Percentiles rank a stretch among this genome's conserved stretches.
Conservation (phyloP, 2,329 filamentous ascomycete genomes). For the Gremmenia infestans region DNA sequence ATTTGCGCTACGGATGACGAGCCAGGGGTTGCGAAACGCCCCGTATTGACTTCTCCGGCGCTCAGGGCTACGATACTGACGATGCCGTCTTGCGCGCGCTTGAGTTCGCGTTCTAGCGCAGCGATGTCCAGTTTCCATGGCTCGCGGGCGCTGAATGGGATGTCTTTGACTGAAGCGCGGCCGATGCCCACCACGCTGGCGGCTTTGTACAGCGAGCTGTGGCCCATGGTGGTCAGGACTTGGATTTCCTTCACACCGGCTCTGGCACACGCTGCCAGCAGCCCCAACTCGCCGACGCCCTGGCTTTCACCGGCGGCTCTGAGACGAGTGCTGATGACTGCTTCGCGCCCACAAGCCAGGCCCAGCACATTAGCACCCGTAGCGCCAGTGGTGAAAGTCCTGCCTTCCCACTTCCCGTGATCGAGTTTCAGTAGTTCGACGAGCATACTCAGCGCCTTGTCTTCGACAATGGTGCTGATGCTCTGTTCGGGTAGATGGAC, state of each 20-base stretch:
- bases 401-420: constrained; percentile 57
- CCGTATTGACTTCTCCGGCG: constrained; percentile 86
- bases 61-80: constrained; percentile 78
- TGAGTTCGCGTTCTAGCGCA: constrained; percentile 56
- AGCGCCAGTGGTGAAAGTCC: constrained; percentile 72
- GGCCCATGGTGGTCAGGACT: constrained; percentile 74
- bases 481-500: constrained; percentile 77
- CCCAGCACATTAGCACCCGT: constrained; percentile 63
- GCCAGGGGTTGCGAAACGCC: constrained; percentile 64
- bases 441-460: constrained; percentile 64
- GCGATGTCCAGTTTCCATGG: constrained; percentile 68
- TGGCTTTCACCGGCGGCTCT: constrained; percentile 22
- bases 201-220: constrained; percentile 81
- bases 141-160: constrained; percentile 46
- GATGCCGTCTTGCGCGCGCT: constrained; percentile 40
- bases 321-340: constrained; percentile 43
- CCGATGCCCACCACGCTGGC: constrained; percentile 79
- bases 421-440: constrained; percentile 60
- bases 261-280: constrained; percentile 59
- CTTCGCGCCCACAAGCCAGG: constrained; percentile 67
- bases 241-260: constrained; percentile 65
- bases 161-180: constrained; percentile 57
- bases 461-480: constrained; percentile 71
- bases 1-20: constrained; percentile 45
- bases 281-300: constrained; percentile 63